Conservation (phyloP, 108 stramenopile species). For the Pelagomonas calceolata region DNA sequence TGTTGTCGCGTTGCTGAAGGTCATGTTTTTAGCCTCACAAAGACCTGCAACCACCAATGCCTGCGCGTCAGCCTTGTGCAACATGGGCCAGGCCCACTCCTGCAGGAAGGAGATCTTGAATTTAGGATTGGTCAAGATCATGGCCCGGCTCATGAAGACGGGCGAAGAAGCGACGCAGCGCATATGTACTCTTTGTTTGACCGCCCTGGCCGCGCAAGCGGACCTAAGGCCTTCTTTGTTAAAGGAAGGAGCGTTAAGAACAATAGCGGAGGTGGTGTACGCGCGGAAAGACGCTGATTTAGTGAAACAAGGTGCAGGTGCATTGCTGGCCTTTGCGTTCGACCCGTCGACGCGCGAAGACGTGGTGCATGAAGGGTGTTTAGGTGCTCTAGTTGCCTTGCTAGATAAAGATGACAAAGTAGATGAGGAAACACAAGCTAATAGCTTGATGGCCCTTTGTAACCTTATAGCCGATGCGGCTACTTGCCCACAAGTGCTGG, state of each 20-base stretch:
- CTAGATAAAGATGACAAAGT: neutral
- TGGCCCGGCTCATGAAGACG: neutral
- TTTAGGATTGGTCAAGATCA: conserved; percentile 2
- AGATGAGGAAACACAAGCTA: neutral
- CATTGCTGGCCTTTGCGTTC: conserved; percentile 5
- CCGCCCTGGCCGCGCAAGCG: neutral
- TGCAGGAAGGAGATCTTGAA: conserved; percentile 12
- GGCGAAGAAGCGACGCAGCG: neutral
- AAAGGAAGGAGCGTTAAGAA: neutral
- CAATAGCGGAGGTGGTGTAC: neutral
- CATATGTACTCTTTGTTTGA: neutral
- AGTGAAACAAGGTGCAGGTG: neutral
- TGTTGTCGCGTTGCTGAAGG: conserved; percentile 5
- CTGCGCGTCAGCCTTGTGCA: conserved; percentile 5
- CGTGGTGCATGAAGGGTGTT: neutral
- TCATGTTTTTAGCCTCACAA: neutral
- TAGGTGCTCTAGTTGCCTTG: conserved; percentile 1
- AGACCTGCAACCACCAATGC: conserved; percentile 1
- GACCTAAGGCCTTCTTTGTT: neutral
- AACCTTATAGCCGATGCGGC: conserved; percentile 2
- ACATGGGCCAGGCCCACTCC: conserved; percentile 4
- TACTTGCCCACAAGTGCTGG: neutral
- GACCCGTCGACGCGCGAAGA: conserved; percentile 1
- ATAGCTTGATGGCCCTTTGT: conserved; percentile 7
- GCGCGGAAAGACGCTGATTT: neutral